These are phyloP conservation scores for Apodospora peruviana DNA, from an alignment of 495 filamentous ascomycete genomes.

Conservation along the genomic window DNA sequence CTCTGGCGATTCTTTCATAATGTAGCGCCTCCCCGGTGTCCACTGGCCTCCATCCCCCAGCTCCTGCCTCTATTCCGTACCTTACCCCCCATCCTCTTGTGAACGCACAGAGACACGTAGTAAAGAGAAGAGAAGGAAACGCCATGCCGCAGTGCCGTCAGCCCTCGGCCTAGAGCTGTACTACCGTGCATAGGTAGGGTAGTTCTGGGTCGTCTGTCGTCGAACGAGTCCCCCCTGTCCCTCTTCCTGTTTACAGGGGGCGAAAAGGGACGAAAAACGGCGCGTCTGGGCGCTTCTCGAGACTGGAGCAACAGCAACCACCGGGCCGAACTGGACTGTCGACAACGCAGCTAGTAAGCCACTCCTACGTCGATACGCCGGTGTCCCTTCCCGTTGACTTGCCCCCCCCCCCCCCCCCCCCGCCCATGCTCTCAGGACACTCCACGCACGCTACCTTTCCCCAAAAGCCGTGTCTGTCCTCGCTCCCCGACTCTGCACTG, in stretches of 20 bases:
- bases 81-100: not conserved
- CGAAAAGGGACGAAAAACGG: slow-evolving; percentile 14
- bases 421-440: not conserved
- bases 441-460: slow-evolving; percentile 10
- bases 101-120: not conserved
- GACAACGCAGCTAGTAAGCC: not conserved
- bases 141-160: slow-evolving; percentile 32
- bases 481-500: not conserved
- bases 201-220: not conserved
- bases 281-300: slow-evolving; percentile 18
- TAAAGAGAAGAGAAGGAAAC: slow-evolving; percentile 11
- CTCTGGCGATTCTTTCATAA: slow-evolving; percentile 2
- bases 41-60: not conserved
- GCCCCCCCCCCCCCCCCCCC: slow-evolving; percentile 6
- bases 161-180: slow-evolving; percentile 15
- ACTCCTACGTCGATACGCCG: slow-evolving; percentile 7
- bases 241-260: slow-evolving; percentile 5
- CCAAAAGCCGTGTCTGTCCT: slow-evolving; percentile 8
- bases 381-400: slow-evolving; percentile 19
- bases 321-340: slow-evolving; percentile 11
- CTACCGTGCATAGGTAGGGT: not conserved
- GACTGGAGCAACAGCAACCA: slow-evolving; percentile 16
- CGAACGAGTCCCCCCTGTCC: not conserved
- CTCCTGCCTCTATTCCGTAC: not conserved
- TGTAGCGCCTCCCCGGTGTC: slow-evolving; percentile 2